These are phyloP conservation scores for Aureobasidium sp. DNA, from an alignment of 2,329 filamentous ascomycete genomes.

Conservation along the genomic window DNA sequence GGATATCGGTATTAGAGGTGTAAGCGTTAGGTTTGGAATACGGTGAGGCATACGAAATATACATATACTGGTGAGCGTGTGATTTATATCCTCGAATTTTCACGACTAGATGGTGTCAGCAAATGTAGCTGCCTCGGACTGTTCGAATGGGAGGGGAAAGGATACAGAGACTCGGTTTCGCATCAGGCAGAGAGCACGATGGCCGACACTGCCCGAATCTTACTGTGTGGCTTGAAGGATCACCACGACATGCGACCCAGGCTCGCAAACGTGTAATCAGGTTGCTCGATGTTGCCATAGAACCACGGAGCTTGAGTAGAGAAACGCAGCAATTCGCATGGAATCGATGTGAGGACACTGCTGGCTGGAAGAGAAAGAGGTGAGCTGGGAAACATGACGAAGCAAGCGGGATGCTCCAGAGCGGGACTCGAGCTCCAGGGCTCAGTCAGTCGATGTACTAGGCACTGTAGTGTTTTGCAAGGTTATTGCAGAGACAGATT, in stretches of 20 bases:
- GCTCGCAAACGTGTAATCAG: too few relatives aligned
- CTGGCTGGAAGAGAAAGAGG: too few relatives aligned
- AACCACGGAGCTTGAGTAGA: too few relatives aligned
- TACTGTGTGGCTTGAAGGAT: constrained; percentile 12
- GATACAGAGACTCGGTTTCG: background rate
- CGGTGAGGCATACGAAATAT: background rate
- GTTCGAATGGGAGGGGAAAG: background rate
- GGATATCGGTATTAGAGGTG: too few relatives aligned
- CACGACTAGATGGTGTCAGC: background rate
- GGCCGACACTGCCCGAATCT: background rate
- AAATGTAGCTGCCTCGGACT: background rate
- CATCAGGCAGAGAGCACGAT: background rate
- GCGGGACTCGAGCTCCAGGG: background rate
- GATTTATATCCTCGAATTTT: background rate
- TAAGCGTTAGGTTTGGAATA: too few relatives aligned
- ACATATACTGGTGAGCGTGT: background rate
- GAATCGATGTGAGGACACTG: too few relatives aligned
- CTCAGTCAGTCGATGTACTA: background rate
- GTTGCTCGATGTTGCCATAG: too few relatives aligned
- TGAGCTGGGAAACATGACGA: too few relatives aligned
- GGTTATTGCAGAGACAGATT: background rate
- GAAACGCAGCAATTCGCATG: too few relatives aligned
- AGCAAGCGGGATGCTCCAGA: background rate
- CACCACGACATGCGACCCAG: background rate
- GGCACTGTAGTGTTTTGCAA: too few relatives aligned